phyloP scores from a whole-genome alignment of 2,329 filamentous ascomycete species.

The Aspergillus aculeatus region DNA sequence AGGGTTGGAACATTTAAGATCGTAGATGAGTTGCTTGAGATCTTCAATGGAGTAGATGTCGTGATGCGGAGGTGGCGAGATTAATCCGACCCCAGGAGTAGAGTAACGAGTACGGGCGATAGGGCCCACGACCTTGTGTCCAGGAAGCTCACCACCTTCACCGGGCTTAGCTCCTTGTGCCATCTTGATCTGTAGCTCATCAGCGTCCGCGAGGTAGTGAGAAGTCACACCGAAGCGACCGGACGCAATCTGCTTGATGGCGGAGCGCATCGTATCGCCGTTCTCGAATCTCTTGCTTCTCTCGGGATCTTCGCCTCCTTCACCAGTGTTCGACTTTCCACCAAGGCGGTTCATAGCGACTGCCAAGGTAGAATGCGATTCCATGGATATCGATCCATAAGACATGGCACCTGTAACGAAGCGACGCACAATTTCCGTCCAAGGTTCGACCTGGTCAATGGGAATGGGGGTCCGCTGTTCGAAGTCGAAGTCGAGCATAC shows the following conservation, averaged over 20 bases:
- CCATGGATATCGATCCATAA: constrained; percentile 97
- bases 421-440: constrained; percentile 94
- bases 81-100: constrained; percentile 91
- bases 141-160: constrained; percentile 94
- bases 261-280: constrained; percentile 93
- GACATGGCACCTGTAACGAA: constrained; percentile 99
- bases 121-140: constrained; percentile 91
- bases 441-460: constrained; percentile 95
- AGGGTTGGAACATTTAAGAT: constrained; percentile 93
- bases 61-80: constrained; percentile 93
- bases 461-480: constrained; percentile 80
- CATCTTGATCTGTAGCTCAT: constrained; percentile 99
- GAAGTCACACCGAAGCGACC: constrained; percentile 95
- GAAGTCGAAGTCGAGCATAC: constrained; percentile 93
- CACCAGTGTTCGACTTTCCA: constrained; percentile 95
- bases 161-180: constrained; percentile 96
- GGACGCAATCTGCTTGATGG: constrained; percentile 96
- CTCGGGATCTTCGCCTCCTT: constrained; percentile 94
- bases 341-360: constrained; percentile 96
- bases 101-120: constrained; percentile 95
- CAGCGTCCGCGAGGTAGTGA: constrained; percentile 89
- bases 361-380: constrained; percentile 91
- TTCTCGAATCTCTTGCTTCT: constrained; percentile 82
- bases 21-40: constrained; percentile 95
- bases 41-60: constrained; percentile 99